A percentile compares a stretch with the other conserved stretches of the same genome.
Conservation (phyloP, 176 grass and related monocot genomes). For the Eremochloa ophiuroides region DNA sequence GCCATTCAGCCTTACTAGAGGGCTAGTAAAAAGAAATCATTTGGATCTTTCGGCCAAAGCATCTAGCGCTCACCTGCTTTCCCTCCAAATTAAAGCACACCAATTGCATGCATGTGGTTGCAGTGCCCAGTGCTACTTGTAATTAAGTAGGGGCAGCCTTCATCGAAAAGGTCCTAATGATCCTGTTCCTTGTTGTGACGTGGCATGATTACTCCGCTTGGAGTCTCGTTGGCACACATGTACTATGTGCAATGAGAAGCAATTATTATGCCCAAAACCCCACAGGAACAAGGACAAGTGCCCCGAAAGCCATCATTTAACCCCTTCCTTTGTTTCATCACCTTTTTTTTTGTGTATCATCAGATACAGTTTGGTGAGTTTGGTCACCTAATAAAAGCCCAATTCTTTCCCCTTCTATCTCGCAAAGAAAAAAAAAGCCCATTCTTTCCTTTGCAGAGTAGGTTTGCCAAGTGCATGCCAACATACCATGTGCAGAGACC, state of each 20-base stretch:
- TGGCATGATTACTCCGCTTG: conserved; percentile 33
- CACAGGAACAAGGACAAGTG: neutral
- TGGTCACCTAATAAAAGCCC: conserved; percentile 33
- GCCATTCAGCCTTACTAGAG: too few species aligned
- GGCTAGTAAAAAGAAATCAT: too few species aligned
- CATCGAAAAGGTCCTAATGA: neutral
- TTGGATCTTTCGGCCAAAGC: too few species aligned
- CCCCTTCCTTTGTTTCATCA: neutral
- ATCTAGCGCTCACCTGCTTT: too few species aligned
- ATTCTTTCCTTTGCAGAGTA: conserved; percentile 43
- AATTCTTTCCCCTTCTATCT: conserved; percentile 51
- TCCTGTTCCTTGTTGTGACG: conserved; percentile 21
- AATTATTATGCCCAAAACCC: conserved; percentile 38
- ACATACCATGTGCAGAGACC: conserved; percentile 62
- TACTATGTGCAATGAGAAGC: conserved; percentile 26
- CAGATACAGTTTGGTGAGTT: neutral
- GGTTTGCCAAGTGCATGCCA: conserved; percentile 18
- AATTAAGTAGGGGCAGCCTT: too few species aligned
- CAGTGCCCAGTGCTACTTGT: too few species aligned
- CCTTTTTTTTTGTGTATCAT: conserved; percentile 5
- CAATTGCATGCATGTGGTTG: too few species aligned
- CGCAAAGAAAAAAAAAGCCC: too few species aligned
- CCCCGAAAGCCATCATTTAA: conserved; percentile 33
- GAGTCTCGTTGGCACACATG: conserved; percentile 33
- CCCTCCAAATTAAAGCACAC: too few species aligned